Conservation (phyloP, 208 protist genomes). For the Chromosphaera perkinsii region DNA sequence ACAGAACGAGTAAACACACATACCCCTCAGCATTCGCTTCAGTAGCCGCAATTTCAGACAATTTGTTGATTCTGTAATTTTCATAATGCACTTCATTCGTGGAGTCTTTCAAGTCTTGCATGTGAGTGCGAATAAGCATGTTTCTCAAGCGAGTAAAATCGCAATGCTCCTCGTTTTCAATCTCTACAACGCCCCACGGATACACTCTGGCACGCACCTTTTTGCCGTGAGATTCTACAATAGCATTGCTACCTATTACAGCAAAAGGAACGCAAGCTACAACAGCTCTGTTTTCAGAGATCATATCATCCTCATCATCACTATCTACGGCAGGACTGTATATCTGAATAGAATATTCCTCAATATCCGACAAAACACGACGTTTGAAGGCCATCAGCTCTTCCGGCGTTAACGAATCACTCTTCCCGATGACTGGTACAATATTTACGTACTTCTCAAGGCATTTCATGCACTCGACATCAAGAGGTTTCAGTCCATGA, state of each 20-base stretch:
- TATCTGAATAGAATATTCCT: neutral
- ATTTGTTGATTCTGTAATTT: too few relatives aligned
- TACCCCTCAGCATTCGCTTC: too few relatives aligned
- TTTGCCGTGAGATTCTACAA: conserved; percentile 7
- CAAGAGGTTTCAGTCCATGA: conserved; percentile 11
- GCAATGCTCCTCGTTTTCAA: conserved; percentile 31
- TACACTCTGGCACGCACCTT: conserved; percentile 32
- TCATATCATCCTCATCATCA: neutral
- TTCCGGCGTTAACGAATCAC: conserved; percentile 27
- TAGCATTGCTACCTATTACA: conserved; percentile 28
- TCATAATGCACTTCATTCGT: conserved; percentile 34
- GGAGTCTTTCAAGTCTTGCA: conserved; percentile 26
- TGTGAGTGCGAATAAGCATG: conserved; percentile 21
- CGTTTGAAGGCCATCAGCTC: conserved; percentile 22
- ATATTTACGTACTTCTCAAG: conserved; percentile 25
- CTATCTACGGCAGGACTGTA: neutral
- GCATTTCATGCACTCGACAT: conserved; percentile 16
- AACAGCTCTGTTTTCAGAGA: neutral
- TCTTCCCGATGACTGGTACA: conserved; percentile 35
- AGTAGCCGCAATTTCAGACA: too few relatives aligned
- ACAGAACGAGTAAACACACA: too few relatives aligned
- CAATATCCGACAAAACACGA: neutral
- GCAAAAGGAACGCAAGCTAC: conserved; percentile 4
- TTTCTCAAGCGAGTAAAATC: conserved; percentile 32
- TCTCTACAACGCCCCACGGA: conserved; percentile 35